Base-by-base conservation (phyloP, 208 protist species). In the Vickermania spadyakhi region DNA sequence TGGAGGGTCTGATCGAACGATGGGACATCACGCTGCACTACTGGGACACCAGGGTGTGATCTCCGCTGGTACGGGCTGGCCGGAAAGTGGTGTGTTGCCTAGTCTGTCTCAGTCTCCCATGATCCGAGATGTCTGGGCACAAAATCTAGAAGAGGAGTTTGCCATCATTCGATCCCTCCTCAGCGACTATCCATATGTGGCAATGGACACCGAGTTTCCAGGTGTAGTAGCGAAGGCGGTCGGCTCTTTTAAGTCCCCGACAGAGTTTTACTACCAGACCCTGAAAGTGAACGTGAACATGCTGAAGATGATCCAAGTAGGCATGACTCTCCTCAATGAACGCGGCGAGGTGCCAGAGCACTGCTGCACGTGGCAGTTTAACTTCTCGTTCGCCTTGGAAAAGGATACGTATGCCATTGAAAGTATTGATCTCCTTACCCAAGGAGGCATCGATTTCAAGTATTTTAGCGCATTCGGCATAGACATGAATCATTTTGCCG, bases 141-240 rank as follows among this genome's bases (percentile, higher is more conserved):
- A 95, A 31, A 99, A 99, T 68, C 77, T 99, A 18, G 94, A 98
- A 52, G 77, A 94, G 60, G 97, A 99, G 72, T 98, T 99, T 66
- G 85, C 70, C 28, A 64, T 85, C 26, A 99, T 99, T 5, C 81
- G 91, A 14, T 83, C 95, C 4, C 67, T 99, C 0, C 72, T 99
- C 31, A 83, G 97, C 52, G 84, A 98, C 54, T 99, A 98, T 75
- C 96, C 97, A 2, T 99, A 93, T 75, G 90, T 97, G n/a, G 80
- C 83, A 22, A 91, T 98, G 96, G 98, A 99, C 76, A 99, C 98
- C 7, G 98, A 99, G 79, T 99, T 99, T 73, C 98, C 98, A 45
- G 98, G 98, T 23, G 93, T 99, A 50, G 98, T 99, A 23, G 96
- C 94, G 5, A 84, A 96, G 74, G 96, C 97, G 3, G 85, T 97